Conservation (phyloP, 148 eudicot genomes). For the Vaccinium corymbosum region DNA sequence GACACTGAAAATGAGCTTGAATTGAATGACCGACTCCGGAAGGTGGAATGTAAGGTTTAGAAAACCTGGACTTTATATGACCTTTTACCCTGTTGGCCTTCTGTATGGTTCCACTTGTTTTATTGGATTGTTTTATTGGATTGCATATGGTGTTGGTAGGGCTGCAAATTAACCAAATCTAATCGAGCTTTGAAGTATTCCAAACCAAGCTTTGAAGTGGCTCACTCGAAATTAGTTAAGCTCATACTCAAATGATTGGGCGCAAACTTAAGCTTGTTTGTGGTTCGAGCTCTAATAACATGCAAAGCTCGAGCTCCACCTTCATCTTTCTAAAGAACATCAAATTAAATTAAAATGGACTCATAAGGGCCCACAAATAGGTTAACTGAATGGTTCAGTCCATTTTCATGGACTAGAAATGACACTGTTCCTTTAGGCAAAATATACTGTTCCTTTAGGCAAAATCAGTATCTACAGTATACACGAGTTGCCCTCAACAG, state of each 20-base stretch:
- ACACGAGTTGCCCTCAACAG: not conserved
- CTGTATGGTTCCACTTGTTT: not conserved
- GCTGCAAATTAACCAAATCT: not conserved
- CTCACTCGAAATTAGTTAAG: not conserved
- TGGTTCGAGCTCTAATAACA: too few relatives aligned
- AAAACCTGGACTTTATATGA: too few relatives aligned
- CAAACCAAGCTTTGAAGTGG: not conserved
- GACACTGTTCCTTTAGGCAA: too few relatives aligned
- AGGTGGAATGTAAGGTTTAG: too few relatives aligned
- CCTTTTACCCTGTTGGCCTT: not conserved
- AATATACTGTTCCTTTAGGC: not conserved
- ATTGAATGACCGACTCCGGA: too few relatives aligned
- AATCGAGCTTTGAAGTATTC: not conserved
- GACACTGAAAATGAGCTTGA: constrained; percentile 39
- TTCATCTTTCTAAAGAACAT: too few relatives aligned
- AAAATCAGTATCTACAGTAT: not conserved
- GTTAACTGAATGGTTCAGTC: too few relatives aligned
- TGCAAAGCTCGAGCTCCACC: too few relatives aligned
- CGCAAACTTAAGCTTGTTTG: not conserved
- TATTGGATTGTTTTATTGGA: not conserved
- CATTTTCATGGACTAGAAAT: too few relatives aligned
- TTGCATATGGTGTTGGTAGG: too few relatives aligned
- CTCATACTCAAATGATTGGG: not conserved
- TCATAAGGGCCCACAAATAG: too few relatives aligned
- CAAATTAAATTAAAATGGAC: too few relatives aligned